Base-by-base conservation (phyloP, 2,329 filamentous ascomycete species). In the Phaeoacremonium minimum region DNA sequence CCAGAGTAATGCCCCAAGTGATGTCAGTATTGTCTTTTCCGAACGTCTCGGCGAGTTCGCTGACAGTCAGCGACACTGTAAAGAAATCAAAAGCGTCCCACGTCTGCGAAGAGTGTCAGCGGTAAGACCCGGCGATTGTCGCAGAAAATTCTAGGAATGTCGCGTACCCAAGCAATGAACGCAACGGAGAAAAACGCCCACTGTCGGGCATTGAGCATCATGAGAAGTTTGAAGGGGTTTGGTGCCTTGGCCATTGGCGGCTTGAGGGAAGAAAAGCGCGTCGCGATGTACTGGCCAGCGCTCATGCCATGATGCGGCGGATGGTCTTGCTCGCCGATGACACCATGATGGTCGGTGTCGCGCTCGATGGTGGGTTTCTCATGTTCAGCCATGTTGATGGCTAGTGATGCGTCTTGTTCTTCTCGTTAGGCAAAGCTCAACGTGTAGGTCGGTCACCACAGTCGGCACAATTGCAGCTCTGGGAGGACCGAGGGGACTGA, bases 61-160 rank as follows among this genome's bases (percentile, higher is more conserved):
- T 69, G 13, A 80, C 63, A 1, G 75, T 79, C 30, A 83, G 61
- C 2, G 74, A 77, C 17, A 83, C 77, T 31, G 76, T 80, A 55
- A 81, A 80, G 61, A 82, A 83, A 55, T 84, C 80, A 45, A 82
- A 83, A 4, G 78, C 67, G 50, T 82, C 77, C 75, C 75, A 79
- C 1, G 71, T 72, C 74, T 77, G 26, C 7, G 35, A 4, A 9
- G 13, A 2, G 18, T 32, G 8, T 11, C 4, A 13, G 15, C 2
- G 15, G 37, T 43, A 20, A 40, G 26, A 35, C 22, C 22, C 22
- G 22, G 22, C 22, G 9, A 26, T 26, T 26, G 22, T 26, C 22
- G n/a, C 29, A 11, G 12, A 1, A 11, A 29, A 31, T 18, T 4
- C 18, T 9, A 9, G 30, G 9, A 7, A 6, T 13, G 7, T 9